Conservation (phyloP, 257 asterid species). For the Solanum appendiculatum region DNA sequence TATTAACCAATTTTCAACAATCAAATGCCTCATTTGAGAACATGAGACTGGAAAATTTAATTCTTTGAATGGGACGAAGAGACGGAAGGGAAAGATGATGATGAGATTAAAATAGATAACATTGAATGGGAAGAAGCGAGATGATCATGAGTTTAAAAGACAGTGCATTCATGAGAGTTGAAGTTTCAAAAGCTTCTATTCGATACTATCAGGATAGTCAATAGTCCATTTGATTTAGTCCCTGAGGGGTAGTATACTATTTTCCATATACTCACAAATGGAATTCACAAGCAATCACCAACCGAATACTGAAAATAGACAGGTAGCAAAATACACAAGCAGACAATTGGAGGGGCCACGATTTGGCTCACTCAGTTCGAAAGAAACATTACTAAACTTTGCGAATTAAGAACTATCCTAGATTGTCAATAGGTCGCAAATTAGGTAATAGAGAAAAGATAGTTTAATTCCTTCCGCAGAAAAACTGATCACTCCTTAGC, state of each 20-base stretch:
- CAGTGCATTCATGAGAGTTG: not conserved
- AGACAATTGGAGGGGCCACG: no score
- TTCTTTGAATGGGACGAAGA: not conserved
- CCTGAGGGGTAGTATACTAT: no score
- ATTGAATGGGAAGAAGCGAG: not conserved
- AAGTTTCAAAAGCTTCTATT: not conserved
- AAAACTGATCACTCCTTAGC: conserved; percentile 33
- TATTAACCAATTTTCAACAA: no score
- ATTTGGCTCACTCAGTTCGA: no score
- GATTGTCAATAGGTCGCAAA: no score
- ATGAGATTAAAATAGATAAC: not conserved
- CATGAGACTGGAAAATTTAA: not conserved
- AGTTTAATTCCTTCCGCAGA: not conserved
- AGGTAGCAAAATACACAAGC: not conserved
- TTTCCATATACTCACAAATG: not conserved
- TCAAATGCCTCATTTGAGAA: no score
- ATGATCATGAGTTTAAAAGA: not conserved
- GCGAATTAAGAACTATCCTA: no score
- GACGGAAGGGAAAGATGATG: not conserved
- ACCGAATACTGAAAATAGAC: not conserved
- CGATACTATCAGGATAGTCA: not conserved
- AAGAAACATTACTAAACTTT: no score
- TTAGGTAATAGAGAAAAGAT: no score
- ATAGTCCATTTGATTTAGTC: no score
- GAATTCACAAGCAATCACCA: not conserved